Base-by-base conservation (phyloP, 768 basidiomycete species). In the Fistulinella prunicolor region DNA sequence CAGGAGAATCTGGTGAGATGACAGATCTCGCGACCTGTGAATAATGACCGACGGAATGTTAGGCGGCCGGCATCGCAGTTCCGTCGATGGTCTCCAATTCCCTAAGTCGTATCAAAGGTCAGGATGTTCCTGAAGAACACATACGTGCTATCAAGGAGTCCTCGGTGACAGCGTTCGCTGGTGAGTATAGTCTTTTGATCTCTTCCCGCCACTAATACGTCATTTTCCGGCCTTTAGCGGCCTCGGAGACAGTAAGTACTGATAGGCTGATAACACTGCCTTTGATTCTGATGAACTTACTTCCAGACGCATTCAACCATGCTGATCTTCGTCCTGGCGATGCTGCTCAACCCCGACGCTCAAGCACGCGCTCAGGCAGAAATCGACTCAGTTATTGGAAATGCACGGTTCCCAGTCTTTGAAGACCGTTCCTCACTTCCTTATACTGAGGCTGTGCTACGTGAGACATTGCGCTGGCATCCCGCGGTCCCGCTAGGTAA, bases 351-450 rank as follows among this genome's bases (percentile, higher is more conserved):
- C 29, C 74, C 70, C 4, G 63, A 67, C 3, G 62, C 63, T n/a
- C 73, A 73, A 49, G 45, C 39, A 1, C 69, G 63, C 21, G 72
- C 72, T 0, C 73, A 75, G 30, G 62, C 58, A 36, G 74, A 73
- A 47, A 64, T 75, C 6, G 63, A 67, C 45, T 49, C 50, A 3
- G 57, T 68, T 17, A 38, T 71, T 16, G 69, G 69, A 13, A 38
- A 45, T 2, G 60, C 54, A 20, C 58, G 69, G 20, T 57, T 71
- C 16, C 71, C 69, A 3, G 39, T 37, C 16, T 68, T 67, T 32
- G 64, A 54, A 17, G 63, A 66, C 38, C 59, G 64, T n/a, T 12
- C 51, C 24, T 67, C 55, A 2, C 49, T 54, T 53, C 66, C 39
- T 12, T 73, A 46, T 42, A 28, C 45, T 38, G 63, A 66, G n/a